Percentiles rank a stretch among this genome's conserved stretches.
These are phyloP conservation scores for Periconia digitata DNA, from an alignment of 2,329 filamentous ascomycete species.

Conservation along the genomic window DNA sequence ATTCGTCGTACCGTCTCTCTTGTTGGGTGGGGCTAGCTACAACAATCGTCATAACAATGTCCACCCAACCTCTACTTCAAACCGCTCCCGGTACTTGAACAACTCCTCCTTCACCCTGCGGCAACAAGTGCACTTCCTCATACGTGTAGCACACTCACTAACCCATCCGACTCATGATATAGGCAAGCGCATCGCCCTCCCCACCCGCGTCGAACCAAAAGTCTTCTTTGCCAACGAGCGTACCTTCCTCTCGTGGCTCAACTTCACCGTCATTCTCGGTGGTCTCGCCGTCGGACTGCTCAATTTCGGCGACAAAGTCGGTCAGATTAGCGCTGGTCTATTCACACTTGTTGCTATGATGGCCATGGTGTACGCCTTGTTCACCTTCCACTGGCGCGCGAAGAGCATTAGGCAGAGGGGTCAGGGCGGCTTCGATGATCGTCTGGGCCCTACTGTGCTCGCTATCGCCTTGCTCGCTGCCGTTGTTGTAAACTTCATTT, in stretches of 20 bases:
- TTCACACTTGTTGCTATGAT: constrained; percentile 95
- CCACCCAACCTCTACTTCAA: constrained; percentile 92
- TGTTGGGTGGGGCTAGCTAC: constrained; percentile 6
- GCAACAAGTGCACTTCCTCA: constrained; percentile 4
- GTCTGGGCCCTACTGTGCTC: constrained; percentile 88
- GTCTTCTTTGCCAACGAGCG: constrained; percentile 99
- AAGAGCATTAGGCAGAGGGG: constrained; percentile 88
- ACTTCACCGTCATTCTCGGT: constrained; percentile 98
- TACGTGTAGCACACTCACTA: neutral
- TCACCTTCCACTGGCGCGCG: constrained; percentile 96
- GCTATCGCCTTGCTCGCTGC: constrained; percentile 83
- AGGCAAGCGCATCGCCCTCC: constrained; percentile 98
- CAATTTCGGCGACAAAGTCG: constrained; percentile 94
- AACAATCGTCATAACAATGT: constrained; percentile 63
- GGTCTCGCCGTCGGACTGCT: constrained; percentile 95
- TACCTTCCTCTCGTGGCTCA: constrained; percentile 98
- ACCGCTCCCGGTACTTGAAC: constrained; percentile 74
- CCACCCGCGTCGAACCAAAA: constrained; percentile 96
- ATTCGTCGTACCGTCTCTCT: neutral
- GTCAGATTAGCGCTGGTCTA: constrained; percentile 88
- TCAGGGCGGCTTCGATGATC: constrained; percentile 94
- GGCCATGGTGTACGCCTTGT: constrained; percentile 91
- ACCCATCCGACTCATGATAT: constrained; percentile 3
- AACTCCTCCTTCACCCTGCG: constrained; percentile 3
- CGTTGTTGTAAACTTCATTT: constrained; percentile 93